Conservation (phyloP, 148 eudicot genomes). For the Chenopodium quinoa region DNA sequence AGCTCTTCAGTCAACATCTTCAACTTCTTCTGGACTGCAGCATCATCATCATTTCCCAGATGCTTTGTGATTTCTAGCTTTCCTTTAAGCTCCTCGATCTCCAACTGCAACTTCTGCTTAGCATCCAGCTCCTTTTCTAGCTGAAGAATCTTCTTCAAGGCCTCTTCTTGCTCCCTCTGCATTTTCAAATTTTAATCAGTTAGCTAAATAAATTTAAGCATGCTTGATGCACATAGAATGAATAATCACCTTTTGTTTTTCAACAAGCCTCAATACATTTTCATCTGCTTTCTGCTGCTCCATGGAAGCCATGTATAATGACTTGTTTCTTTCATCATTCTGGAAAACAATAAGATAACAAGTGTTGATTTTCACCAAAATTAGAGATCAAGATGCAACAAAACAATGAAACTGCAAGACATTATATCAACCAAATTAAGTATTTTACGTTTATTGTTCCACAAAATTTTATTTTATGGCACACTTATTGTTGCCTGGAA, state of each 20-base stretch:
- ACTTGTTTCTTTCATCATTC: constrained; percentile 59
- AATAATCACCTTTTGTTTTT: constrained; percentile 70
- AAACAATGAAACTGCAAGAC: no score
- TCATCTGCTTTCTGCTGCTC: constrained; percentile 80
- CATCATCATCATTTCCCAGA: constrained; percentile 69
- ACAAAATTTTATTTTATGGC: no score
- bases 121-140: constrained; percentile 68
- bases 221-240: neutral
- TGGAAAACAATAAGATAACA: constrained; percentile 21
- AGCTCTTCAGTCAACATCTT: constrained; percentile 58
- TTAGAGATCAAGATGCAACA: neutral
- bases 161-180: constrained; percentile 86
- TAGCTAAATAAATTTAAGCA: neutral
- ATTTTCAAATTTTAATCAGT: constrained; percentile 26
- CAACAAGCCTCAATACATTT: constrained; percentile 70
- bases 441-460: no score
- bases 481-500: no score
- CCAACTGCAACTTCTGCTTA: constrained; percentile 73
- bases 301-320: constrained; percentile 73
- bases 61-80: constrained; percentile 73
- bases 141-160: constrained; percentile 54
- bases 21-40: constrained; percentile 52
- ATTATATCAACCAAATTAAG: no score
- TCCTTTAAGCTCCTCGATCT: constrained; percentile 78
- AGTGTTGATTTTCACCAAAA: neutral